Percentiles rank a stretch among this genome's conserved stretches.
Evolutionary conservation across 2,329 filamentous ascomycete species (phyloP).

Genomic region (Phialophora tarda): DNA sequence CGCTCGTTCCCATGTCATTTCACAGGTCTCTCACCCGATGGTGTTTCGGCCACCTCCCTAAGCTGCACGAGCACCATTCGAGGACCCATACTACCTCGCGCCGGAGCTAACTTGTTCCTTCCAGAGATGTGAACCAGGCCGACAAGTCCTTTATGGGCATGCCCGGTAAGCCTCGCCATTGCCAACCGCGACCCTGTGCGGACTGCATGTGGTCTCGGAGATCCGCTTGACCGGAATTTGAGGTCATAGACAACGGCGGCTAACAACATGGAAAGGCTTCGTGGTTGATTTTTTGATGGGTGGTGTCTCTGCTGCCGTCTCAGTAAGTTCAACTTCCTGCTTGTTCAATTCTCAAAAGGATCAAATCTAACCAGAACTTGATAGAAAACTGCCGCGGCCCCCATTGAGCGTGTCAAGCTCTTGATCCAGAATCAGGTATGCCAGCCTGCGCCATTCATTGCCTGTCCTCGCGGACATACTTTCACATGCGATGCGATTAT

Average conservation of each 20-base stretch:
- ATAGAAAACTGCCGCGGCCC: slow-evolving; percentile 93
- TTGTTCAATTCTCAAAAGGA: slow-evolving; percentile 1
- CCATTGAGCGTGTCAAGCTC: slow-evolving; percentile 99
- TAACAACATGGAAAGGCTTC: slow-evolving; percentile 65
- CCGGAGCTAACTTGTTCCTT: slow-evolving; percentile 3
- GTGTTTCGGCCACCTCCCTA: slow-evolving; percentile 5
- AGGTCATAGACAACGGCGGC: slow-evolving; percentile 16
- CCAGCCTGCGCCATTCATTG: slow-evolving; percentile 40
- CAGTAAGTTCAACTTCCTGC: slow-evolving; percentile 49
- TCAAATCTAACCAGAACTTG: slow-evolving; percentile 25
- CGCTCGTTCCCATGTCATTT: slow-evolving; percentile 8
- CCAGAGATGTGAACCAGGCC: slow-evolving; percentile 52
- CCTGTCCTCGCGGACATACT: neutral
- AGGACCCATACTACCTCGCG: neutral
- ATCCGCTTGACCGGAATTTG: slow-evolving; percentile 14
- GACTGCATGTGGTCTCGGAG: slow-evolving; percentile 6
- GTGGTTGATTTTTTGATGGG: slow-evolving; percentile 99
- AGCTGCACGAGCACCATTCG: slow-evolving; percentile 13
- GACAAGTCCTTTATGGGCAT: slow-evolving; percentile 60
- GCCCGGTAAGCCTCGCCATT: slow-evolving; percentile 14
- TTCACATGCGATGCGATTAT: neutral
- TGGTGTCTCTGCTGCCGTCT: slow-evolving; percentile 99
- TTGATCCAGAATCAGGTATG: slow-evolving; percentile 99
- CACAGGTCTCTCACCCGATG: neutral
- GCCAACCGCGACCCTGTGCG: slow-evolving; percentile 10